Base-by-base conservation (phyloP, 805 yeast genomes). In the Allodekkera sacchari region DNA sequence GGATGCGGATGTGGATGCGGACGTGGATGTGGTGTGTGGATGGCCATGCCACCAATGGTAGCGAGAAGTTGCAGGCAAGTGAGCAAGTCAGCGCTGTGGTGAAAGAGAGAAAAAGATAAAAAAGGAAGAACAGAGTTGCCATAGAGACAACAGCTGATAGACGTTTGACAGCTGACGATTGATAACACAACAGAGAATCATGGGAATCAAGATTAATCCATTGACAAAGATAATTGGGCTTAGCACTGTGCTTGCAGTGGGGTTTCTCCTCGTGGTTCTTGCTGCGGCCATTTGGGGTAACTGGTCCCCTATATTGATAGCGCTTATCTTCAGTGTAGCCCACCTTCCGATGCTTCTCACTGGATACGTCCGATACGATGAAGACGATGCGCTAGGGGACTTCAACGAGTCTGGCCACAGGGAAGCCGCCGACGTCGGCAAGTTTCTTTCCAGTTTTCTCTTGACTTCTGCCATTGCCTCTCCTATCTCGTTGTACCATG, bases 271-370 rank as follows among this genome's bases (percentile, higher is more conserved):
- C 41, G 85, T 88, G 27, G 83, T 89, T 17, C 64, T 92, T 21
- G 85, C 95, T 28, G 87, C 95, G 32, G 89, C 92, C 3, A 65
- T 92, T 9, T 84, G 74, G 61, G 82, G 83, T 29, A 87, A 85
- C 55, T 92, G 96, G 94, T 75, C 80, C 48, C 97, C 98, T 22
- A 67, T 89, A 36, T 68, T 79, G 23, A 84, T 82, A 18, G 74
- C 61, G 4, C 32, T 75, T 12, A 63, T 81, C 41, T 80, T 80
- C 52, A 63, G 74, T 24, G 38, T 77, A 25, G 88, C 92, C 3
- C 88, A 87, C 22, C 34, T 80, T 22, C 94, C 94, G 4, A 77
- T 79, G 38, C 66, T 79, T 7, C 41, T 79, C 6, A 72, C 78
- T 37, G 60, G 18, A 8, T 11, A 11, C 67, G 22, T 56, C 61